phyloP scores from a whole-genome alignment of 371 early-diverging fungal genomes.

The Umbelopsis sp. region DNA sequence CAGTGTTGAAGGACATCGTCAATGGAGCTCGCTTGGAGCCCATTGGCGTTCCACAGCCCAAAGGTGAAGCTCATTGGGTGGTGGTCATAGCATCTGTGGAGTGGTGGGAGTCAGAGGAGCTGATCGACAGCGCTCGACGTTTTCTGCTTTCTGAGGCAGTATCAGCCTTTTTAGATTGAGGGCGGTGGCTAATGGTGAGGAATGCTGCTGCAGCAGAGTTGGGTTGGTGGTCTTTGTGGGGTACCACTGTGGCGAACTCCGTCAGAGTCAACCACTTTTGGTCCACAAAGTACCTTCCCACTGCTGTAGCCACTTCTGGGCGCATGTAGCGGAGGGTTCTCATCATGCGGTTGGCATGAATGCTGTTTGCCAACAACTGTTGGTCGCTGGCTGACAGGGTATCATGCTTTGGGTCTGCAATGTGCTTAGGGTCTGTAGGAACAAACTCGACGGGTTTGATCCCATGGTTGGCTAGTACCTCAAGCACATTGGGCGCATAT shows the following conservation, averaged over 20 bases:
- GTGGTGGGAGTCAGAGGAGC: no score
- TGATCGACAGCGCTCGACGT: neutral
- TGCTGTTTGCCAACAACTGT: neutral
- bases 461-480: neutral
- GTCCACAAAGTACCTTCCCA: neutral
- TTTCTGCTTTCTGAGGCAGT: neutral
- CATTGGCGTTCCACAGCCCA: slow-evolving; percentile 17
- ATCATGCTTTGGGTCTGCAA: slow-evolving; percentile 16
- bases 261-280: slow-evolving; percentile 7
- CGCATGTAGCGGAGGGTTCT: neutral
- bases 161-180: no score
- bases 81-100: neutral
- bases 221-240: neutral
- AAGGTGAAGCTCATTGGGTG: neutral
- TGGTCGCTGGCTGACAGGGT: neutral
- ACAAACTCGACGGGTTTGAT: slow-evolving; percentile 8
- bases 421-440: slow-evolving; percentile 12
- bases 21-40: neutral
- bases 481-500: neutral
- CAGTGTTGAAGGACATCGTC: neutral
- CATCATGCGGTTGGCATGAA: neutral
- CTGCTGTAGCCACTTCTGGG: neutral
- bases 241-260: neutral
- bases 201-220: neutral
- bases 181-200: neutral